These are phyloP conservation scores for Xylariaceae sp. DNA, from an alignment of 2,329 filamentous ascomycete species.

Conservation along the genomic window DNA sequence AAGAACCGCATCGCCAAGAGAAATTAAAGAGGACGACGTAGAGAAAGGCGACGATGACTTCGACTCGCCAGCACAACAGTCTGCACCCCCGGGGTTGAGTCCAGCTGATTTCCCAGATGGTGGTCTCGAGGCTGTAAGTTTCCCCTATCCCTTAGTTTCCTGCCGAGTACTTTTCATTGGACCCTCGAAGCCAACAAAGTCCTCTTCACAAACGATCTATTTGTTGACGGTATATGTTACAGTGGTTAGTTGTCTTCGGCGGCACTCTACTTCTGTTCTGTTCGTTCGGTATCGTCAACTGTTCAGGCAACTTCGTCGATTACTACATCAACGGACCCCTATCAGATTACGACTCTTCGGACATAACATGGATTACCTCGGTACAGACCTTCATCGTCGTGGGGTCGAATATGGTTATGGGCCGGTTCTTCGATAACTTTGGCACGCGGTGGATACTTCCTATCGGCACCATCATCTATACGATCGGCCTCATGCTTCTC, in stretches of 20 bases:
- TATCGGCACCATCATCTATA: constrained; percentile 46
- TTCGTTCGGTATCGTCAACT: constrained; percentile 38
- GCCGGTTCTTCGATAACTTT: constrained; percentile 20
- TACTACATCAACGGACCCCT: constrained; percentile 50
- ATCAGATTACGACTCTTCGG: constrained; percentile 41
- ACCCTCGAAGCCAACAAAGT: neutral
- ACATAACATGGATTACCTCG: constrained; percentile 53
- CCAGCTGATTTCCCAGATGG: constrained; percentile 56
- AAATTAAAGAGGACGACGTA: constrained; percentile 24
- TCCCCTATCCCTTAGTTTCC: neutral
- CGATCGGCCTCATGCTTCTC: constrained; percentile 58
- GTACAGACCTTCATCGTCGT: constrained; percentile 43
- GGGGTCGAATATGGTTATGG: constrained; percentile 38
- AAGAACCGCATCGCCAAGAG: constrained; percentile 29
- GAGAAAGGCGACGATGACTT: constrained; percentile 27
- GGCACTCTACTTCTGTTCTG: constrained; percentile 31
- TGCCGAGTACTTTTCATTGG: neutral
- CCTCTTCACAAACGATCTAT: neutral
- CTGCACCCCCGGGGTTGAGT: constrained; percentile 33
- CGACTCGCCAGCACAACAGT: constrained; percentile 1
- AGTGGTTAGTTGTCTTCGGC: constrained; percentile 21
- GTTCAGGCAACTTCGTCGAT: constrained; percentile 50
- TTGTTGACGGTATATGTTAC: constrained; percentile 10
- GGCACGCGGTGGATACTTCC: constrained; percentile 38
- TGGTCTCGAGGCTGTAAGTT: constrained; percentile 41